Evolutionary conservation across 2,329 filamentous ascomycete genomes (phyloP), one percentile per base, ranked within the genome.

Genomic region (Endothia cerciana): DNA sequence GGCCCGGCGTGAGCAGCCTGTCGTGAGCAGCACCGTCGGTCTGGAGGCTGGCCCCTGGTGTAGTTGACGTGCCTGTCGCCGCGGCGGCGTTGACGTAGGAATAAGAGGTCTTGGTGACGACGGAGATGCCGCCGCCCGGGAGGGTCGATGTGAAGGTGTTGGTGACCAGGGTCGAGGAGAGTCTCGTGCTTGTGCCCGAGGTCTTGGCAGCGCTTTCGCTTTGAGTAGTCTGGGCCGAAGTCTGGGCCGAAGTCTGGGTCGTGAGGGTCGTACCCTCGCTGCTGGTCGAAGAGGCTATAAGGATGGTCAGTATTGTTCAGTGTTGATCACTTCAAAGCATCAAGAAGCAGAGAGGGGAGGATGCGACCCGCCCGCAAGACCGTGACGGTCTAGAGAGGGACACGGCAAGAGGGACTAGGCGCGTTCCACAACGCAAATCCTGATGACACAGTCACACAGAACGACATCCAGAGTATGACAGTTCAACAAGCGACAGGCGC

Each of bases 81-180:
- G 30, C 63, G 11, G 36, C 63, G 1, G 81, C 78, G 13, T 79
- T 75, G 47, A 81, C 79, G 28, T 76, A 78, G 2, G 85, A 82
- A 71, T 77, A 82, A 0, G 82, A 82, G 1, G 83, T 85, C n/a
- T 78, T 78, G 13, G 82, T 85, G 59, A 84, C 74, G 15, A 80
- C 77, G 3, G 79, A 78, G 62, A 81, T 75, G 40, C 76, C 78
- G 33, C 83, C 83, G 59, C 82, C 74, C 15, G 75, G 70, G 43
- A 79, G 73, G 7, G 82, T 83, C 7, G 80, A 81, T n/a, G 83
- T 85, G 67, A 75, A 74, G 0, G 80, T 82, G 30, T 77, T 72
- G 7, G 74, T 71, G 13, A 74, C 67, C 53, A 70, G 62, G 64
- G 63, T 72, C 11, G 71, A 73, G 67, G 64, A 82, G 72, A 38